A percentile compares a stretch with the other conserved stretches of the same genome.
Conservation (phyloP, 1,139 yeast genomes). For the Hansenula sp. region DNA sequence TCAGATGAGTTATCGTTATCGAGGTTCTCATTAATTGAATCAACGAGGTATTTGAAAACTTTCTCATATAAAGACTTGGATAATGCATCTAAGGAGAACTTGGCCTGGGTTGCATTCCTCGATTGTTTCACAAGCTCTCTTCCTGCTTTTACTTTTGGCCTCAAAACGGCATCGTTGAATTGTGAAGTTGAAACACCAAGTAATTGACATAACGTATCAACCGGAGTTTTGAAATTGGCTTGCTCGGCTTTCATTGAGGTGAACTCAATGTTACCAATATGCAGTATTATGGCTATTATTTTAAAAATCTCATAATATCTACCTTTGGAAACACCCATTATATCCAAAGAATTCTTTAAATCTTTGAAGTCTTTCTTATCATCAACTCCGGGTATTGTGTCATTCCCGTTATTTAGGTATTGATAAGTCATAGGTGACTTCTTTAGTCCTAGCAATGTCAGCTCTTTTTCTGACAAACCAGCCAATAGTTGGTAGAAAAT, state of each 20-base stretch:
- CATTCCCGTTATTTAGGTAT: constrained; percentile 56
- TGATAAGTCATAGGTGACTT: constrained; percentile 37
- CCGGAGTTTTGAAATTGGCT: constrained; percentile 65
- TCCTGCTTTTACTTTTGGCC: constrained; percentile 91
- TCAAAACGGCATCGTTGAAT: constrained; percentile 57
- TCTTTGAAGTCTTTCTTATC: constrained; percentile 65
- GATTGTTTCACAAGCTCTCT: constrained; percentile 81
- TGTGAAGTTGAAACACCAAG: constrained; percentile 60
- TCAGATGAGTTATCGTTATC: constrained; percentile 37
- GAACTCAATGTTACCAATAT: constrained; percentile 81
- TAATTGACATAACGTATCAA: constrained; percentile 52
- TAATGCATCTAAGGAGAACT: constrained; percentile 78
- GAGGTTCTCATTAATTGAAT: constrained; percentile 70
- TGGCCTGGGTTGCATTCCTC: constrained; percentile 76
- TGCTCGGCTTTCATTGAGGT: constrained; percentile 73
- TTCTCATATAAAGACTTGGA: constrained; percentile 86
- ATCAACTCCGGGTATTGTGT: constrained; percentile 63
- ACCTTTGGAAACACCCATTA: constrained; percentile 61
- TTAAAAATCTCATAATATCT: constrained; percentile 62
- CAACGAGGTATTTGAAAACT: constrained; percentile 74
- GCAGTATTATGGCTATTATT: constrained; percentile 72
- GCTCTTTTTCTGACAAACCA: constrained; percentile 54
- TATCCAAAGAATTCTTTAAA: constrained; percentile 62
- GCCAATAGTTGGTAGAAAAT: constrained; percentile 81
- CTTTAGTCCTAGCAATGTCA: constrained; percentile 45